These are phyloP conservation scores for Letharia lupina DNA, from an alignment of 495 filamentous ascomycete species.

Conservation along the genomic window DNA sequence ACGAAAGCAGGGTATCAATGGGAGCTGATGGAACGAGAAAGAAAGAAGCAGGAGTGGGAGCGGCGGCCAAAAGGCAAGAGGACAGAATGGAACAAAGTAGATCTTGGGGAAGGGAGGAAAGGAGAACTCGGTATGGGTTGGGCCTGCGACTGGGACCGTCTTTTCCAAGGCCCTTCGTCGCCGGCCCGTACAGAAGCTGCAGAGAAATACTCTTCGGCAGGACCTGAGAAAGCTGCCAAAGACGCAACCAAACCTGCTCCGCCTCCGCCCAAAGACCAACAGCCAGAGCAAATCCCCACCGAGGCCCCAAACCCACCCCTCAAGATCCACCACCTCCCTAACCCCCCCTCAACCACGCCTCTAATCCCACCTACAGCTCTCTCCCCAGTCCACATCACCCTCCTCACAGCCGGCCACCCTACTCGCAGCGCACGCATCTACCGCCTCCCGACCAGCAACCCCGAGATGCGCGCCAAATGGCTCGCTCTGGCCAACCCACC, in stretches of 20 bases:
- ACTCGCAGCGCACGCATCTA: slow-evolving; percentile 61
- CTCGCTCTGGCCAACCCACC: slow-evolving; percentile 31
- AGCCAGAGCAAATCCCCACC: slow-evolving; percentile 9
- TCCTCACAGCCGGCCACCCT: slow-evolving; percentile 52
- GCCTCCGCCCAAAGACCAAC: not conserved
- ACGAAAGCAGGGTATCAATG: slow-evolving; percentile 72
- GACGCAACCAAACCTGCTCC: not conserved
- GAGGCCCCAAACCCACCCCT: slow-evolving; percentile 24
- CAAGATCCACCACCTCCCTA: slow-evolving; percentile 32
- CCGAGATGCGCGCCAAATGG: slow-evolving; percentile 46
- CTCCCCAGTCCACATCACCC: slow-evolving; percentile 47
- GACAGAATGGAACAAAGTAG: slow-evolving; percentile 64
- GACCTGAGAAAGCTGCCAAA: slow-evolving; percentile 1
- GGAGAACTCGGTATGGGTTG: slow-evolving; percentile 81
- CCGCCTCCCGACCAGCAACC: slow-evolving; percentile 49
- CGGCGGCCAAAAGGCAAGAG: slow-evolving; percentile 75
- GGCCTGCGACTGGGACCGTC: slow-evolving; percentile 77
- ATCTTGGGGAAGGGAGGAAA: slow-evolving; percentile 62
- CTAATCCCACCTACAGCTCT: slow-evolving; percentile 22
- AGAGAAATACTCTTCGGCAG: slow-evolving; percentile 1
- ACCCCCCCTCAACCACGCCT: slow-evolving; percentile 20
- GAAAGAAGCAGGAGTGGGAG: slow-evolving; percentile 62
- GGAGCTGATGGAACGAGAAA: slow-evolving; percentile 57
- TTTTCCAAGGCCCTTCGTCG: slow-evolving; percentile 35
- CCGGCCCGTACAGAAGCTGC: slow-evolving; percentile 8